These are phyloP conservation scores for Penicillium decumbens DNA, from an alignment of 2,329 filamentous ascomycete species.

Conservation along the genomic window DNA sequence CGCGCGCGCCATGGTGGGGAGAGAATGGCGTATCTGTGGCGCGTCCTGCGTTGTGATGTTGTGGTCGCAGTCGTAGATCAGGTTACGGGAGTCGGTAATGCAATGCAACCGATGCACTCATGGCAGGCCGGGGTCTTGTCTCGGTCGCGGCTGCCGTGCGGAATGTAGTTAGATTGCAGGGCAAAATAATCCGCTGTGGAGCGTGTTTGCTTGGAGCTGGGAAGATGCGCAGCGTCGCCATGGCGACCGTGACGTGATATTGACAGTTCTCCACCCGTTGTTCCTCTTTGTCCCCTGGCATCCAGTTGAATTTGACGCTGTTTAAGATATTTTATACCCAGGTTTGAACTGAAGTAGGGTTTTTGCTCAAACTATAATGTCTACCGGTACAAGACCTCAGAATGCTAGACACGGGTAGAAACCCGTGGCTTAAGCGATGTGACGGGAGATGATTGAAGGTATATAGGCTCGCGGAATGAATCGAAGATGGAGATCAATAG, in stretches of 20 bases:
- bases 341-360: too few species aligned
- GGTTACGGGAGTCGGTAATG: background rate
- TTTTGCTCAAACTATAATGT: too few species aligned
- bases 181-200: constrained; percentile 15
- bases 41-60: background rate
- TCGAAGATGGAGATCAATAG: too few species aligned
- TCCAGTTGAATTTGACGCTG: too few species aligned
- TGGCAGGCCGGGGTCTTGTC: constrained; percentile 6
- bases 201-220: constrained; percentile 15
- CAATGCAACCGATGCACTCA: constrained; percentile 13
- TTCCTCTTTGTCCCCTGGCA: too few species aligned
- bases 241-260: constrained; percentile 16
- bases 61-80: constrained; percentile 3
- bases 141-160: constrained; percentile 6
- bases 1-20: constrained; percentile 21
- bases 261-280: too few species aligned
- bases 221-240: constrained; percentile 10
- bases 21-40: background rate
- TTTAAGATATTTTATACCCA: too few species aligned
- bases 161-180: constrained; percentile 12
- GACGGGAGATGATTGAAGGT: too few species aligned
- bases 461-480: too few species aligned
- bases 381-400: too few species aligned
- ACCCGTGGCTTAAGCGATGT: too few species aligned
- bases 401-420: too few species aligned